Evolutionary conservation across 257 asterid genomes (phyloP).

Genomic region (Solanum piurae): DNA sequence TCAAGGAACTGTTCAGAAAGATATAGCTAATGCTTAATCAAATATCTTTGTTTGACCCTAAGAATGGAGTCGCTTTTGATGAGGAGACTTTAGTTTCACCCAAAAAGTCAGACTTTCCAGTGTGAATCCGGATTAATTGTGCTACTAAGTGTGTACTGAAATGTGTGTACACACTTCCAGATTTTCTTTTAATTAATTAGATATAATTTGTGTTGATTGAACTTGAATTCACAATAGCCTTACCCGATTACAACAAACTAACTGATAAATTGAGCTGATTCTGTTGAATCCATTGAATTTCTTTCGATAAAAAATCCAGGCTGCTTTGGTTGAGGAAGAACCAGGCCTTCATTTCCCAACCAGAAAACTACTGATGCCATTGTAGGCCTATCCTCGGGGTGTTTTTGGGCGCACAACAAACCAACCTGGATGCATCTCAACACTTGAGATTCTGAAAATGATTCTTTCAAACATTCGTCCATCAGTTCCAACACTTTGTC

Average conservation of each 20-base stretch:
- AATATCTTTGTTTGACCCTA: not conserved
- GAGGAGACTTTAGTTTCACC: not conserved
- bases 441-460: not conserved
- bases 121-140: not conserved
- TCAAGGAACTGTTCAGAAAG: not conserved
- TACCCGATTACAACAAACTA: not conserved
- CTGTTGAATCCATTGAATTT: not conserved
- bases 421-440: constrained; percentile 4
- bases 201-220: not conserved
- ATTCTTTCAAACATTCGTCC: not conserved
- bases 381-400: constrained; percentile 8
- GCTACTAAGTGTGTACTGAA: not conserved
- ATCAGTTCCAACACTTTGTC: constrained; percentile 21
- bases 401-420: constrained; percentile 2
- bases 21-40: not conserved
- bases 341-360: not conserved
- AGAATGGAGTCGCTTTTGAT: not conserved
- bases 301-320: not conserved
- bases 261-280: not conserved
- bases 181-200: not conserved
- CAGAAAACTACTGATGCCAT: not conserved
- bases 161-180: not conserved
- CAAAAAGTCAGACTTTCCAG: not conserved
- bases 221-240: not conserved
- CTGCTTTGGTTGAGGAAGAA: not conserved